These are phyloP conservation scores for Camellia sinensis DNA, from an alignment of 148 eudicot species.

Conservation along the genomic window DNA sequence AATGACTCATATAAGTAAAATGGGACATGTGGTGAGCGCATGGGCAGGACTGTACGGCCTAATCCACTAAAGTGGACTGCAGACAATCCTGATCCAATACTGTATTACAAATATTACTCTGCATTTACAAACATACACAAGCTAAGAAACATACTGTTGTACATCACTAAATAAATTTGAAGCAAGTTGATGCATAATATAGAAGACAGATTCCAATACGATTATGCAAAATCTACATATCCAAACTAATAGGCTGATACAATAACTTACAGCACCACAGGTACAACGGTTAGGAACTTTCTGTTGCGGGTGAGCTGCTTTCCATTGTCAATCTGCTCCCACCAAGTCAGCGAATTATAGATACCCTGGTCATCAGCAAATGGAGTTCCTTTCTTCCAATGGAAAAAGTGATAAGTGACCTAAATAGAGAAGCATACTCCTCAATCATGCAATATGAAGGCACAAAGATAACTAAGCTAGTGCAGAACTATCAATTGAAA, in stretches of 20 bases:
- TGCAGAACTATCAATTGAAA: constrained; percentile 7
- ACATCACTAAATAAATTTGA: background rate
- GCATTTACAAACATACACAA: background rate
- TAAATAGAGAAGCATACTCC: constrained; percentile 2
- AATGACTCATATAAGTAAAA: no score
- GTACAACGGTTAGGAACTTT: constrained; percentile 84
- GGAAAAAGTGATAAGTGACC: constrained; percentile 90
- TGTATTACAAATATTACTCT: background rate
- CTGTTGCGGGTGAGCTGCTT: constrained; percentile 94
- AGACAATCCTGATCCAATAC: no score
- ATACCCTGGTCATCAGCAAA: constrained; percentile 95
- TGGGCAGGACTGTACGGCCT: no score
- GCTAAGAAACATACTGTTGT: background rate
- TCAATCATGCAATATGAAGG: constrained; percentile 15
- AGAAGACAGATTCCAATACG: background rate
- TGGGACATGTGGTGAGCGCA: no score
- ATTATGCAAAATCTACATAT: background rate
- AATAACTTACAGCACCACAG: constrained; percentile 78
- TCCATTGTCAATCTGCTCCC: constrained; percentile 91
- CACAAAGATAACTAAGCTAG: background rate
- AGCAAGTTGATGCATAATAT: background rate
- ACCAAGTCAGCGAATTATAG: constrained; percentile 86
- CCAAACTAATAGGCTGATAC: background rate
- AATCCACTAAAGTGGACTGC: no score
- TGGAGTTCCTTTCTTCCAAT: constrained; percentile 93